Base-by-base conservation (phyloP, 495 filamentous ascomycete genomes). In the Tuber calosporum region DNA sequence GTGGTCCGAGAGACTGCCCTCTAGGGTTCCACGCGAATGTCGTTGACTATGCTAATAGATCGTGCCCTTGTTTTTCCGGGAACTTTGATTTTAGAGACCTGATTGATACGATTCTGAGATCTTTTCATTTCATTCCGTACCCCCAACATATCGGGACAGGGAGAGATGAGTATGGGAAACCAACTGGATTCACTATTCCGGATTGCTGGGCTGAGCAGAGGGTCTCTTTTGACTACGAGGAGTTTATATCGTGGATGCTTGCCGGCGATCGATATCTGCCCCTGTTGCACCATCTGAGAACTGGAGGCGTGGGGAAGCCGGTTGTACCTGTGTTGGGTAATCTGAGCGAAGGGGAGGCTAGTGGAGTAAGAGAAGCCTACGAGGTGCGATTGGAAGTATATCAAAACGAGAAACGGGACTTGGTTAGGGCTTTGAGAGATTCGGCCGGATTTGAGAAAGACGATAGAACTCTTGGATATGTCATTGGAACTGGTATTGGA, bases 231-330 rank as follows among this genome's bases (percentile, higher is more conserved):
- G 26, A 7, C 11, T 78, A 77, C 58, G 11, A 30, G 42, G 71
- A 48, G 9, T 69, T 78, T 66, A 66, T 48, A 34, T 72, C 66
- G 9, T 78, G 76, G 76, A 72, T 78, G 40, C 39, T 78, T 4
- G 76, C 76, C 19, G 76, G 76, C 22, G 69, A 69, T 26, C 76
- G 69, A 40, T 73, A 77, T 40, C 76, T 77, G 38, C 76, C 76
- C 1, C 66, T 78, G n/a, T 36, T 78, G 19, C 68, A 69, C 30
- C 42, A 38, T 19, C 77, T 78, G 17, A 77, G 37, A 66, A 48
- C 67, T 4, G 67, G 20, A 58, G 68, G 53, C 5, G 38, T 48
- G 19, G 34, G 15, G 58, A 40, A 68, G 13, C 76, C 75, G n/a
- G 17, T 48, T 36, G 48, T 66, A 26, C 75, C 68, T 36, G 43